Conservation (phyloP, 345 rosid genomes). For the Moricandia moricandioides region DNA sequence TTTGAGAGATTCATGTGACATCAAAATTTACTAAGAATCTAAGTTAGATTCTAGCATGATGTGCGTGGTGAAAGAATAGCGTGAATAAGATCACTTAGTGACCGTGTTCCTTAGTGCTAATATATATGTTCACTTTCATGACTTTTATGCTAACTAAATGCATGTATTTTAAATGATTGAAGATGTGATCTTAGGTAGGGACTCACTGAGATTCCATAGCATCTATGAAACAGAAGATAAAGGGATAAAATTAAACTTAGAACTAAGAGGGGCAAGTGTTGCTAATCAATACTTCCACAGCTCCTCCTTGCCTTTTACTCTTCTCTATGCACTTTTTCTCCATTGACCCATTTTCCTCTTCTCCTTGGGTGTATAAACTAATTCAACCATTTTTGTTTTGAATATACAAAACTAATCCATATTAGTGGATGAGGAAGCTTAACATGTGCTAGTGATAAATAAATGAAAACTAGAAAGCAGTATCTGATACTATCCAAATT, state of each 20-base stretch:
- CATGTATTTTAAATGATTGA: conserved; percentile 34
- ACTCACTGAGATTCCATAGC: conserved; percentile 33
- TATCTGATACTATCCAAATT: conserved; percentile 19
- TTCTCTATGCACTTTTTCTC: conserved; percentile 31
- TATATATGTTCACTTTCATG: background rate
- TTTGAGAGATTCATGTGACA: background rate
- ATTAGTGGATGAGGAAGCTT: conserved; percentile 14
- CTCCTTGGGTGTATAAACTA: conserved; percentile 35
- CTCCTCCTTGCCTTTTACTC: conserved; percentile 28
- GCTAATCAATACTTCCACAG: conserved; percentile 33
- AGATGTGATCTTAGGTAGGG: conserved; percentile 34
- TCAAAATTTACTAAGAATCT: background rate
- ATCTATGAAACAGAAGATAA: conserved; percentile 9
- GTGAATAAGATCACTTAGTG: background rate
- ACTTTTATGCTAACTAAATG: background rate
- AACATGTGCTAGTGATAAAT: conserved; percentile 1
- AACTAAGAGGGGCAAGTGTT: conserved; percentile 36
- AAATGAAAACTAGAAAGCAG: background rate
- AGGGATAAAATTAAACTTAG: conserved; percentile 5
- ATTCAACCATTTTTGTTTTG: conserved; percentile 10
- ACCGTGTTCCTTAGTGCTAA: background rate
- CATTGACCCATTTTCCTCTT: conserved; percentile 27
- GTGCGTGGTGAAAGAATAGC: background rate
- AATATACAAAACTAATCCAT: conserved; percentile 12
- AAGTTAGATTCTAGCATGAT: background rate